Percentiles rank a stretch among this genome's conserved stretches.
Conservation (phyloP, 192 early-diverging fungal species). For the Backusella liffmaniae region DNA sequence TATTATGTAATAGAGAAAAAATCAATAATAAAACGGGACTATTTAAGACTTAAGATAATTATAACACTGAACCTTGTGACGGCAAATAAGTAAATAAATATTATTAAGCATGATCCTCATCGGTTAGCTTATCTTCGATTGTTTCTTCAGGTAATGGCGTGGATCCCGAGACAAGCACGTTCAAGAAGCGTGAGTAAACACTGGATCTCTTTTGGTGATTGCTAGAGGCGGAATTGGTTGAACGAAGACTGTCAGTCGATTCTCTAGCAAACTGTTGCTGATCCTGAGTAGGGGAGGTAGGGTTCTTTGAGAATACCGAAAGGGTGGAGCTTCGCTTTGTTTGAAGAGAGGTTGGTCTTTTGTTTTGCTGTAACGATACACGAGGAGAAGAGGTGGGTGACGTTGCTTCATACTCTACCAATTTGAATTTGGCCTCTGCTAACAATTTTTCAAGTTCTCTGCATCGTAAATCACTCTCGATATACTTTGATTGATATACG, state of each 20-base stretch:
- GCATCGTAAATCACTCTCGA: constrained; percentile 37
- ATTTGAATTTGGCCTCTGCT: constrained; percentile 38
- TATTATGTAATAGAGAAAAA: background rate
- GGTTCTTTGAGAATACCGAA: constrained; percentile 11
- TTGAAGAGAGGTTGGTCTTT: constrained; percentile 4
- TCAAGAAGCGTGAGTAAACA: constrained; percentile 30
- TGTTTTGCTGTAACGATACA: constrained; percentile 16
- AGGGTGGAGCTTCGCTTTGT: constrained; percentile 5
- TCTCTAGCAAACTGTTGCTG: constrained; percentile 12
- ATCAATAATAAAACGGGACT: background rate
- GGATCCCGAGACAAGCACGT: constrained; percentile 16
- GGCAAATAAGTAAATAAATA: background rate
- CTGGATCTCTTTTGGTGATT: constrained; percentile 23
- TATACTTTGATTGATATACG: constrained; percentile 34
- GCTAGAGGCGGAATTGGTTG: constrained; percentile 13
- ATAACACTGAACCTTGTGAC: background rate
- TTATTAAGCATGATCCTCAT: constrained; percentile 1
- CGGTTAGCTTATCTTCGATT: background rate
- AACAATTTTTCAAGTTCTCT: constrained; percentile 40
- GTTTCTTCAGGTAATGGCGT: background rate
- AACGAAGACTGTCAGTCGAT: constrained; percentile 26
- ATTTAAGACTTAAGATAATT: background rate
- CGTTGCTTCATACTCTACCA: constrained; percentile 32
- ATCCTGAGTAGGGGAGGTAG: constrained; percentile 8
- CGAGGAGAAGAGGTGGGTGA: constrained; percentile 22